Evolutionary conservation across 2,329 filamentous ascomycete genomes (phyloP).

Genomic region (Hymenoscyphus salicellus): DNA sequence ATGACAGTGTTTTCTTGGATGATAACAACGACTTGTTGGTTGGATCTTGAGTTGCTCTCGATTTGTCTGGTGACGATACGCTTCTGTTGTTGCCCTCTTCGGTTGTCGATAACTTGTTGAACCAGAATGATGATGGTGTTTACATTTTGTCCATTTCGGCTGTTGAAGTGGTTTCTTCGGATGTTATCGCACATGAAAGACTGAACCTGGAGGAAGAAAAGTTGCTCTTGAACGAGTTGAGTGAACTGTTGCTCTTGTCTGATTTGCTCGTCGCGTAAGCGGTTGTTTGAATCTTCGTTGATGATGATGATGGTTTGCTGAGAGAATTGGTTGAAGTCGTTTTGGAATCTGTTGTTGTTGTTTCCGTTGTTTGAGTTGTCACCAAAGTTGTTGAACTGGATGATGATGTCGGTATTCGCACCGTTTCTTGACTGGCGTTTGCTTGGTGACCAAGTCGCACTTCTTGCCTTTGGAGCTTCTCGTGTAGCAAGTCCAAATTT

Average conservation of each 20-base stretch:
- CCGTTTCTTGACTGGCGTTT: constrained; percentile 5
- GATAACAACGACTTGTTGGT: constrained; percentile 23
- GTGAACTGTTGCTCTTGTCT: constrained; percentile 16
- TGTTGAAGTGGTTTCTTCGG: constrained; percentile 32
- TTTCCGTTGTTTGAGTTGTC: not conserved
- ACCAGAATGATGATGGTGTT: constrained; percentile 34
- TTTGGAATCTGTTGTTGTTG: constrained; percentile 13
- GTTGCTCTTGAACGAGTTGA: constrained; percentile 22
- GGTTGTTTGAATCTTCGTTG: constrained; percentile 18
- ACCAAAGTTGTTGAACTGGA: not conserved
- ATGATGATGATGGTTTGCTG: constrained; percentile 20
- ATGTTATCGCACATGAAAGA: constrained; percentile 32
- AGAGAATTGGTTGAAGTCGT: constrained; percentile 15
- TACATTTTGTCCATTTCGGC: constrained; percentile 25
- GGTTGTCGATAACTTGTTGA: constrained; percentile 29
- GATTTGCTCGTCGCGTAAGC: constrained; percentile 17
- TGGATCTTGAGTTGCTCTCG: constrained; percentile 21
- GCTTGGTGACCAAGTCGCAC: constrained; percentile 25
- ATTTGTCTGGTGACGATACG: constrained; percentile 32
- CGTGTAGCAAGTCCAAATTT: constrained; percentile 17
- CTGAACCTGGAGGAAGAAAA: constrained; percentile 18
- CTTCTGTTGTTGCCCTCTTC: constrained; percentile 19
- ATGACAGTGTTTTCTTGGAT: constrained; percentile 19
- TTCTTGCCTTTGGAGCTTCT: constrained; percentile 21
- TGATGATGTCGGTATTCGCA: constrained; percentile 7